Percentiles rank a stretch among this genome's conserved stretches.
phyloP scores from a whole-genome alignment of 225 moss, liverwort and hornwort species.

The Marchantia paleacea region DNA sequence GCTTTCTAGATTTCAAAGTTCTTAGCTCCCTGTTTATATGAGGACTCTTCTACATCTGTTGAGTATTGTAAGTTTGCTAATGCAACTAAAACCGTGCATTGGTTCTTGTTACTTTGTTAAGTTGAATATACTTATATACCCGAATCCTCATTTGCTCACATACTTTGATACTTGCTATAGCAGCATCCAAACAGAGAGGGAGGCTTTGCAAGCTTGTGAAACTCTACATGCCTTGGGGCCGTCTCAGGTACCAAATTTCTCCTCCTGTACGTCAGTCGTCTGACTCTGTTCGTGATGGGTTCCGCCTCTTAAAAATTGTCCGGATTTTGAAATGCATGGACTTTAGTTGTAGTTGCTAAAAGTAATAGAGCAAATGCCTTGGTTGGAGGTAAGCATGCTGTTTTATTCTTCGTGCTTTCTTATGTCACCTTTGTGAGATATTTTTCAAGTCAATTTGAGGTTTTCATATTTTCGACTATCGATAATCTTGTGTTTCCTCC shows the following conservation, averaged over 20 bases:
- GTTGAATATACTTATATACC: neutral
- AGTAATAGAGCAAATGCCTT: too few species aligned
- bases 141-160: neutral
- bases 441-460: too few species aligned
- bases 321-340: neutral
- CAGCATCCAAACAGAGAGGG: conserved; percentile 74
- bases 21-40: too few species aligned
- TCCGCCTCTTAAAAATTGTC: too few species aligned
- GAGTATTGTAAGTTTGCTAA: neutral
- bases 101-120: neutral
- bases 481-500: too few species aligned
- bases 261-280: neutral
- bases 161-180: conserved; percentile 10
- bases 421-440: too few species aligned
- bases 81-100: neutral
- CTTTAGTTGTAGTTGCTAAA: neutral
- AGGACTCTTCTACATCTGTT: neutral
- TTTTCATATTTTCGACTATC: too few species aligned
- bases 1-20: too few species aligned
- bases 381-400: too few species aligned
- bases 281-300: neutral
- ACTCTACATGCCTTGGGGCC: conserved; percentile 77
- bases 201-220: conserved; percentile 74
- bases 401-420: too few species aligned
- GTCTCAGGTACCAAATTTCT: conserved; percentile 55